A percentile compares a stretch with the other conserved stretches of the same genome.
Evolutionary conservation across 1,139 yeast genomes (phyloP).

Genomic region (Scheffersomyces insectosa): DNA sequence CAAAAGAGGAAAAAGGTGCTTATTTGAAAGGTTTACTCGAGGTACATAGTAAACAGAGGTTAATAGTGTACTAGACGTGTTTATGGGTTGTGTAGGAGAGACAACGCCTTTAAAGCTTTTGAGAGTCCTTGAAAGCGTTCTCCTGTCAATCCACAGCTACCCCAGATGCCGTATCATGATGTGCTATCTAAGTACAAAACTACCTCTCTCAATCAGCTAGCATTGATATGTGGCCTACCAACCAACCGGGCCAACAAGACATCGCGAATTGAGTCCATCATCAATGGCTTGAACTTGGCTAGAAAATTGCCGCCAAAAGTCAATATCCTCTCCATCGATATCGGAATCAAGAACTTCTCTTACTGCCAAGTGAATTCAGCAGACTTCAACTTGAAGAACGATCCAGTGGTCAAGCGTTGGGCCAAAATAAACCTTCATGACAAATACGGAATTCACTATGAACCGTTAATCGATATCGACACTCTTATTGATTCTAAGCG

Average conservation of each 20-base stretch:
- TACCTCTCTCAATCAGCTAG: slow-evolving; percentile 28
- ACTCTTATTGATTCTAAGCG: slow-evolving; percentile 26
- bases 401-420: slow-evolving; percentile 23
- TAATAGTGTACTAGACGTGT: too few species aligned
- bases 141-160: too few species aligned
- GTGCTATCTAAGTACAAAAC: slow-evolving; percentile 9
- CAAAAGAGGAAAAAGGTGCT: too few species aligned
- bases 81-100: too few species aligned
- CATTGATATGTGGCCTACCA: slow-evolving; percentile 37
- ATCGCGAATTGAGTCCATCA: slow-evolving; percentile 24
- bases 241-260: slow-evolving; percentile 27
- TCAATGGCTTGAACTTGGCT: slow-evolving; percentile 21
- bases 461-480: slow-evolving; percentile 11
- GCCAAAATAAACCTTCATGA: slow-evolving; percentile 29
- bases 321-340: slow-evolving; percentile 33
- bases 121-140: too few species aligned
- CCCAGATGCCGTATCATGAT: background rate
- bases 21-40: too few species aligned
- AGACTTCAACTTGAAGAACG: slow-evolving; percentile 8
- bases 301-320: slow-evolving; percentile 15
- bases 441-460: slow-evolving; percentile 15
- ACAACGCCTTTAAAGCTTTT: too few species aligned
- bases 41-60: too few species aligned
- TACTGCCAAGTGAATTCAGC: slow-evolving; percentile 28
- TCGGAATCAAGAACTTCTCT: slow-evolving; percentile 45